Base-by-base conservation (phyloP, 2,329 filamentous ascomycete genomes). In the Clarireedia monteithiana region DNA sequence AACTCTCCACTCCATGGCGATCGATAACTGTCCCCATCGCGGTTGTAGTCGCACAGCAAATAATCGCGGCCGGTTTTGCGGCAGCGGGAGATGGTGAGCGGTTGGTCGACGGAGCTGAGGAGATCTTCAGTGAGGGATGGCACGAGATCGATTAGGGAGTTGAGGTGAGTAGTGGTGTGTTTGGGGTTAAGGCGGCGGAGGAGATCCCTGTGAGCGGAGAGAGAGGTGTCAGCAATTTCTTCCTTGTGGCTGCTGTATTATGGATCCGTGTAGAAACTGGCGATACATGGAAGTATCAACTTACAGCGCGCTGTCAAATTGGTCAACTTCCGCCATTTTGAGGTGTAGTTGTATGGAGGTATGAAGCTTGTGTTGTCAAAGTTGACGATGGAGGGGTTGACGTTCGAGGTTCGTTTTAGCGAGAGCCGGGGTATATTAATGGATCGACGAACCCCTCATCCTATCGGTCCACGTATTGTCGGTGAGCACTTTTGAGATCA, bases 1-100 rank as follows among this genome's bases (percentile, higher is more conserved):
- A 99, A 99, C 74, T 96, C 88, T 75, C 97, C 97, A 75, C 87
- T 94, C 94, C 94, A 99, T n/a, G 94, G 94, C 63, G 89, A 95
- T 60, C 94, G 88, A 81, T 96, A 96, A 74, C 88, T 95, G 76
- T 96, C 92, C 60, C 94, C 94, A 74, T 99, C 94, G 62, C 94
- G 91, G 80, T 99, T 99, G 81, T 99, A 99, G 81, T 99, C 94
- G 79, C 94, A 99, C 68, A 96, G 88, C 51, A 99, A 84, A 77
- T 96, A 99, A 75, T 97, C 94, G 64, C 92, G 88, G 66, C 91
- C 90, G 34, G 89, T 88, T 74, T 91, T 88, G 65, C 84, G 83
- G 79, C 94, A 97, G 63, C 89, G 87, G 66, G 87, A 85, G 61
- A 95, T 82, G 58, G 88, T 85, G 56, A 99, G 85, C 24, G 94